Conservation (phyloP, 257 asterid genomes). For the Capsicum baccatum region DNA sequence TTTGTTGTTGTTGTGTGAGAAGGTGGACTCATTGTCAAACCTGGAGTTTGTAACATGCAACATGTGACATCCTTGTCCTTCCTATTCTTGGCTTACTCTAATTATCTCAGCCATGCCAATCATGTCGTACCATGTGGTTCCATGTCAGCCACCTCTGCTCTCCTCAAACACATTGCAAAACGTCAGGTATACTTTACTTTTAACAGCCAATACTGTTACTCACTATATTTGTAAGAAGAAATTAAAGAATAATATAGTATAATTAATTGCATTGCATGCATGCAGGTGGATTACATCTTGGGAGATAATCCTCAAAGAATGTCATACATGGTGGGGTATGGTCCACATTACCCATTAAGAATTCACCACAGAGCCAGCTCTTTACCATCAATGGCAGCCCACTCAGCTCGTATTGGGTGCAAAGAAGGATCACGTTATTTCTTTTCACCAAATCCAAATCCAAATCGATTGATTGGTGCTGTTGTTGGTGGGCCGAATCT, state of each 20-base stretch:
- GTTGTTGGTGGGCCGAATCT: slow-evolving; percentile 84
- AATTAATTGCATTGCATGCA: no score
- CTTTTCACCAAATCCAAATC: slow-evolving; percentile 70
- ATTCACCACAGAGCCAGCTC: slow-evolving; percentile 86
- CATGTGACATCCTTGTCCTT: slow-evolving; percentile 89
- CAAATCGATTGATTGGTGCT: slow-evolving; percentile 68
- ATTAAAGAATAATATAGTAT: no score
- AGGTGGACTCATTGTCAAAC: slow-evolving; percentile 77
- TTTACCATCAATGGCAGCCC: slow-evolving; percentile 60
- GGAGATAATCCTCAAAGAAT: slow-evolving; percentile 84
- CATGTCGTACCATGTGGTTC: slow-evolving; percentile 74
- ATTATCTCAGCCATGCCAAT: slow-evolving; percentile 86
- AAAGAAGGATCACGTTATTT: slow-evolving; percentile 66
- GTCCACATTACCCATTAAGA: slow-evolving; percentile 66
- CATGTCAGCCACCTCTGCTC: slow-evolving; percentile 68
- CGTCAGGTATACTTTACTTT: slow-evolving; percentile 61
- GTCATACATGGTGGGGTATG: slow-evolving; percentile 93
- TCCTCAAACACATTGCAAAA: slow-evolving; percentile 75
- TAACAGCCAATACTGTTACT: no score
- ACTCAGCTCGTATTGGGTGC: slow-evolving; percentile 66
- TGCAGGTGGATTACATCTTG: slow-evolving; percentile 82
- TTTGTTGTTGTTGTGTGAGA: not conserved
- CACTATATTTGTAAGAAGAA: no score
- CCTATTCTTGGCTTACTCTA: slow-evolving; percentile 76
- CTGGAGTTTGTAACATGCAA: slow-evolving; percentile 95